Percentiles rank a stretch among this genome's conserved stretches.
phyloP scores from a whole-genome alignment of 306 rosid genomes.

The Castanopsis chinensis region DNA sequence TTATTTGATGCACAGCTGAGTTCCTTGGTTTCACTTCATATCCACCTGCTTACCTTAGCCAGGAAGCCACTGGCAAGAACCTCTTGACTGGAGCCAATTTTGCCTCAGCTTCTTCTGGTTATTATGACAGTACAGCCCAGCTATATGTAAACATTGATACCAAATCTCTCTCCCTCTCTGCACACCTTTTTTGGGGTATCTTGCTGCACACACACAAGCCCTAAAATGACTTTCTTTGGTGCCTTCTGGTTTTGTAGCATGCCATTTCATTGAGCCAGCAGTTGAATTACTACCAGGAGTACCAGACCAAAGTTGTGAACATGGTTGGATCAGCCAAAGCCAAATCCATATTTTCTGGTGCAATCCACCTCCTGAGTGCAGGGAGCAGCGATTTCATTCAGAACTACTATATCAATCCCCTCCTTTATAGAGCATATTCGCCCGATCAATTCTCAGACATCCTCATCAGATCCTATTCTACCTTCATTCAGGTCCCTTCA shows the following conservation, averaged over 20 bases:
- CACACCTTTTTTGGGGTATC: neutral
- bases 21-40: constrained; percentile 55
- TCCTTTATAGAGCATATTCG: constrained; percentile 26
- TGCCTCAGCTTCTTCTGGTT: constrained; percentile 70
- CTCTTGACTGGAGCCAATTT: constrained; percentile 61
- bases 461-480: constrained; percentile 40
- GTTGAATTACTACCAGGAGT: constrained; percentile 50
- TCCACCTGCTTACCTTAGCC: constrained; percentile 63
- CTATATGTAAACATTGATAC: constrained; percentile 37
- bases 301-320: constrained; percentile 40
- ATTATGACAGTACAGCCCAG: constrained; percentile 36
- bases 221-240: neutral
- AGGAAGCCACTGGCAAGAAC: constrained; percentile 47
- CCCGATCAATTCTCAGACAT: constrained; percentile 47
- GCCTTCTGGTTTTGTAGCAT: constrained; percentile 31
- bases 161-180: neutral
- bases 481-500: constrained; percentile 51
- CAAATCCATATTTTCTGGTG: constrained; percentile 43
- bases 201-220: too few relatives aligned
- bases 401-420: constrained; percentile 55
- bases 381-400: constrained; percentile 65
- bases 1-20: constrained; percentile 39
- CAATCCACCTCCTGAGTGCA: constrained; percentile 52
- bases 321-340: constrained; percentile 48
- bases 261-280: constrained; percentile 47